A percentile compares a stretch with the other conserved stretches of the same genome.
Conservation (phyloP, 75 land plant genomes). For the Adiantum capillusveneris region DNA sequence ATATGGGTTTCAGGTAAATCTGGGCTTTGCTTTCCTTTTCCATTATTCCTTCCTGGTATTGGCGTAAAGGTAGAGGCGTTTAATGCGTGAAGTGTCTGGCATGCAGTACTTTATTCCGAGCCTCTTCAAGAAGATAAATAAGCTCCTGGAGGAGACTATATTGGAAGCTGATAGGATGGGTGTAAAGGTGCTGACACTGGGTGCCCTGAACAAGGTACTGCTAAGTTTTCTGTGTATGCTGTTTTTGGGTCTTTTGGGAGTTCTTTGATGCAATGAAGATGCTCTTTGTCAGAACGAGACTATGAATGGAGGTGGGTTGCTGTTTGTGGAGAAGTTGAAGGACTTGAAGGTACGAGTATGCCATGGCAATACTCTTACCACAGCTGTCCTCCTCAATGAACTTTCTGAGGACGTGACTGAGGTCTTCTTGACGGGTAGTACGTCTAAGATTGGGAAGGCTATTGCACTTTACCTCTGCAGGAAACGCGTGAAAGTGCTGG, state of each 20-base stretch:
- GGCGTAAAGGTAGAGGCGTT: no score
- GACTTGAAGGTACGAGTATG: constrained; percentile 26
- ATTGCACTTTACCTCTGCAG: constrained; percentile 34
- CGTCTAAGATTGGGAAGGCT: constrained; percentile 41
- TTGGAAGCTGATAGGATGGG: constrained; percentile 27
- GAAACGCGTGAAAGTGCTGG: constrained; percentile 33
- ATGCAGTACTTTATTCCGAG: constrained; percentile 40
- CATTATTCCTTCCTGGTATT: no score
- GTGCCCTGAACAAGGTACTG: constrained; percentile 32
- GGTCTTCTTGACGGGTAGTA: constrained; percentile 35
- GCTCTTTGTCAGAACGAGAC: constrained; percentile 28
- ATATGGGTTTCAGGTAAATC: constrained; percentile 39
- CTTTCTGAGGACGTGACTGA: constrained; percentile 15
- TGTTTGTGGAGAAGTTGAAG: constrained; percentile 29
- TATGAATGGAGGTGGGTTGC: constrained; percentile 35
- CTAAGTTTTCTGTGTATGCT: no score
- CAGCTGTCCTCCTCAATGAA: constrained; percentile 30
- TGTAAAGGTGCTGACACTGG: constrained; percentile 33
- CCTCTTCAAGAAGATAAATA: constrained; percentile 23
- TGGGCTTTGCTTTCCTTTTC: no score
- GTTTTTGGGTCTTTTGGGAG: no score
- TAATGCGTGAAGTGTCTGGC: no score
- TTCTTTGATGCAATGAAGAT: no score
- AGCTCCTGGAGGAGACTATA: constrained; percentile 35
- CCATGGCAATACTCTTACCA: constrained; percentile 40